Conservation (phyloP, 2,329 filamentous ascomycete species). For the Fusarium palustre region DNA sequence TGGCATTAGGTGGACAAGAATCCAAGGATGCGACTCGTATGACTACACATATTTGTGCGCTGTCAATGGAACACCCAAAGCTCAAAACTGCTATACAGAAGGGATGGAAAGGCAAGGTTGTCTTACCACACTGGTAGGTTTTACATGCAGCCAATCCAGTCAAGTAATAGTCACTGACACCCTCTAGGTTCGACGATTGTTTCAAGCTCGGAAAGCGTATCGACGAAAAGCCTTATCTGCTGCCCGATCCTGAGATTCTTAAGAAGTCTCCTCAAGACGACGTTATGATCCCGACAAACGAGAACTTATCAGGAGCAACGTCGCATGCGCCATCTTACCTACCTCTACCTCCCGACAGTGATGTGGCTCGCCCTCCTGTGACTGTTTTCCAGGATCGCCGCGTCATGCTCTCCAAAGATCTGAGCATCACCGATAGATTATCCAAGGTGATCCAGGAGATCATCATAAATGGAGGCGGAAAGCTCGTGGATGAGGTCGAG, state of each 20-base stretch:
- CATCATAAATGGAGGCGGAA: slow-evolving; percentile 77
- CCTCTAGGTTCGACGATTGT: slow-evolving; percentile 91
- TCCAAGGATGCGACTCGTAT: slow-evolving; percentile 76
- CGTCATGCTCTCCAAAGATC: slow-evolving; percentile 81
- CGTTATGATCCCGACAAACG: slow-evolving; percentile 67
- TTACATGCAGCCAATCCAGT: not conserved
- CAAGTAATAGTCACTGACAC: not conserved
- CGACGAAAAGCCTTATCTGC: slow-evolving; percentile 84
- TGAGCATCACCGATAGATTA: slow-evolving; percentile 76
- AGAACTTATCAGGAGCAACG: slow-evolving; percentile 75
- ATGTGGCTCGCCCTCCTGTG: slow-evolving; percentile 62
- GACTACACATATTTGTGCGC: slow-evolving; percentile 89
- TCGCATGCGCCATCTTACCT: slow-evolving; percentile 60
- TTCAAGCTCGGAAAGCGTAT: slow-evolving; percentile 92
- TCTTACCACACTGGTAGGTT: slow-evolving; percentile 88
- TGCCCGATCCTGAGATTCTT: slow-evolving; percentile 90
- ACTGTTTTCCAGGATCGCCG: slow-evolving; percentile 81
- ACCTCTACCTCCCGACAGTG: slow-evolving; percentile 57
- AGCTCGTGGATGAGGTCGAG: slow-evolving; percentile 72
- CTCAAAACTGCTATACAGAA: slow-evolving; percentile 72
- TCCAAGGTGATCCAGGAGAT: slow-evolving; percentile 75
- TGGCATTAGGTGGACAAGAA: slow-evolving; percentile 89
- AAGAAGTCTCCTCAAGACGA: slow-evolving; percentile 66
- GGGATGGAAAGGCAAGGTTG: slow-evolving; percentile 79
- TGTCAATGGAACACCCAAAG: slow-evolving; percentile 80